Conservation (phyloP, 192 early-diverging fungal genomes). For the Chytriomyces sp. region DNA sequence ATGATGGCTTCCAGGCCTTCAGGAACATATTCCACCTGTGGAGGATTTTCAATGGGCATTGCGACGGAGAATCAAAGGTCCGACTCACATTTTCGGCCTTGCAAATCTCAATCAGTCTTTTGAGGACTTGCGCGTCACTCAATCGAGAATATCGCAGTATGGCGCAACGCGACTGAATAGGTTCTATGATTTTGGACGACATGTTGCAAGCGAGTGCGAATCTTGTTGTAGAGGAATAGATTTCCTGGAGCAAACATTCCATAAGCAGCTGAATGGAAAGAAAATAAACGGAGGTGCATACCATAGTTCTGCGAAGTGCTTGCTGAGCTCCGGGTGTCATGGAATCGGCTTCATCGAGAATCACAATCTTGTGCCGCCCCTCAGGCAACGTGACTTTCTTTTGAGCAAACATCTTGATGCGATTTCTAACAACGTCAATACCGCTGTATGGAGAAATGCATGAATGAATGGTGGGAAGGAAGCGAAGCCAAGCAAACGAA, state of each 20-base stretch:
- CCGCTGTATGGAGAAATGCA: constrained; percentile 55
- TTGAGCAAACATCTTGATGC: constrained; percentile 98
- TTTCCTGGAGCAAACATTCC: constrained; percentile 54
- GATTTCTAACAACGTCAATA: constrained; percentile 94
- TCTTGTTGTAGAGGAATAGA: constrained; percentile 92
- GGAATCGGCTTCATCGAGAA: constrained; percentile 98
- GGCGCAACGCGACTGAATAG: constrained; percentile 94
- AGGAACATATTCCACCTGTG: constrained; percentile 76
- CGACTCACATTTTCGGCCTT: constrained; percentile 68
- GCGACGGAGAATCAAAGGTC: background rate
- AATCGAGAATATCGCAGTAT: constrained; percentile 85
- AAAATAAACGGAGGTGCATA: background rate
- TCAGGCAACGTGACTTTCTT: constrained; percentile 94
- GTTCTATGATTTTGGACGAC: constrained; percentile 96
- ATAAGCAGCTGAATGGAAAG: background rate
- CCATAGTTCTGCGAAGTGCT: constrained; percentile 94
- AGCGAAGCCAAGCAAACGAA: constrained; percentile 29
- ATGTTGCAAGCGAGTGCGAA: constrained; percentile 97
- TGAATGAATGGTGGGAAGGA: background rate
- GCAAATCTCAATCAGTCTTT: constrained; percentile 83
- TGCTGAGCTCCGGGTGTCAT: constrained; percentile 98
- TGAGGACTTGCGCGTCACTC: constrained; percentile 75
- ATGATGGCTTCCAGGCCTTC: constrained; percentile 92
- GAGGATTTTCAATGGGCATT: background rate
- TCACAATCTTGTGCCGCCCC: constrained; percentile 71